Evolutionary conservation across 352 stramenopile genomes (phyloP), one percentile per base, ranked within the genome.

Genomic region (Globisporangium paroecandrum): DNA sequence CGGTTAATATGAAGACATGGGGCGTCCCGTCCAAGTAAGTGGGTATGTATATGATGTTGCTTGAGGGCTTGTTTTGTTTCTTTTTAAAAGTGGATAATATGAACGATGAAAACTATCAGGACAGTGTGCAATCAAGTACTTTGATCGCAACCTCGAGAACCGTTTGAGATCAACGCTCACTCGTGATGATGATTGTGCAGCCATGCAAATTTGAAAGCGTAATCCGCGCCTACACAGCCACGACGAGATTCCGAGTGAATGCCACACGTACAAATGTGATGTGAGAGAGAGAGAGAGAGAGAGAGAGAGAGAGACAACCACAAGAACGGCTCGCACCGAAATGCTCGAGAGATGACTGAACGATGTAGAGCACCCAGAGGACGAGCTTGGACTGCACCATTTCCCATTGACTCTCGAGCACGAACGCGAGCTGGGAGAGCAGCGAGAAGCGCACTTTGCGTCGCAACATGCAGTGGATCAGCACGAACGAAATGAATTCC

Each of bases 321-420:
- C 43, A 63, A 51, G 15, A 29, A n/a, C 12, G 9, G 49, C 51
- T 22, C 38, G 18, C 6, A 69, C 57, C 57, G 29, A 61, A 66
- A 66, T 69, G 56, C 25, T 68, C 57, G 22, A 68, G 63, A 15
- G 32, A 55, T 25, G 27, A 56, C 57, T 66, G 56, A 5, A 66
- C 22, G 10, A 49, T 59, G 27, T 47, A 57, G 29, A 69, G 32
- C 32, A 84, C 73, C 75, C 77, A 81, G 47, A 82, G 66, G 20
- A 79, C 43, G 18, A 86, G 46, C 29, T 77, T 82, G 4, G 41
- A 58, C 47, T 81, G 76, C 0, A 82, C 41, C 53, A 77, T 66
- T 27, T 69, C 60, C 29, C 55, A 64, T 10, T 86, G 76, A 27
- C 64, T 72, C 4, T 70, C 65, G 13, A 86, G 61, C 25, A 86